Evolutionary conservation across 208 protist genomes (phyloP).

Genomic region (Porcisia hertigi): DNA sequence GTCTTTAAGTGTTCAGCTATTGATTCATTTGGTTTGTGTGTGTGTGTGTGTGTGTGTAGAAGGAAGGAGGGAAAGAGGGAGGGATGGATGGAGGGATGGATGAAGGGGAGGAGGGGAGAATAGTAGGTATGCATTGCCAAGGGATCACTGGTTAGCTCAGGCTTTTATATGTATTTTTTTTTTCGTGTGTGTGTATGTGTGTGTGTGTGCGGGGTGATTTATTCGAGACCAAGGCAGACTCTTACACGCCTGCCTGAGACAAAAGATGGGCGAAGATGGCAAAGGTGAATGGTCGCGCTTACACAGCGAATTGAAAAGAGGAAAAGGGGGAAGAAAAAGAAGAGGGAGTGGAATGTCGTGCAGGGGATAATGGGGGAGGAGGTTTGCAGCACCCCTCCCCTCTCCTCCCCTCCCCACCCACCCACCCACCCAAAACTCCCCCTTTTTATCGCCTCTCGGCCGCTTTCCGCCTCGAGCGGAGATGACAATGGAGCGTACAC

Average conservation of each 20-base stretch:
- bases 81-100: conserved; percentile 12
- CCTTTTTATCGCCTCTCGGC: no score
- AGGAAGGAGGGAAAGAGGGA: neutral
- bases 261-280: neutral
- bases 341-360: no score
- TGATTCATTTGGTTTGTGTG: neutral
- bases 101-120: neutral
- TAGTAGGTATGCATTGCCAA: neutral
- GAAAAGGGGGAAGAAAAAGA: no score
- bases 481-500: no score
- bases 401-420: no score
- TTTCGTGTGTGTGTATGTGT: neutral
- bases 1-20: neutral
- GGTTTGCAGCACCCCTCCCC: no score
- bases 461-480: no score
- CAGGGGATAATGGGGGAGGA: no score
- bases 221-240: neutral
- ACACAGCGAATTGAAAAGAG: neutral
- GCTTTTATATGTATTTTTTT: no score
- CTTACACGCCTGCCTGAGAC: neutral
- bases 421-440: no score
- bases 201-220: neutral
- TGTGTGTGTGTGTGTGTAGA: neutral
- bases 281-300: neutral
- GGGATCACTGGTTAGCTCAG: no score